Evolutionary conservation across 192 early-diverging fungal genomes (phyloP).

Genomic region (Dissophora globulifera): DNA sequence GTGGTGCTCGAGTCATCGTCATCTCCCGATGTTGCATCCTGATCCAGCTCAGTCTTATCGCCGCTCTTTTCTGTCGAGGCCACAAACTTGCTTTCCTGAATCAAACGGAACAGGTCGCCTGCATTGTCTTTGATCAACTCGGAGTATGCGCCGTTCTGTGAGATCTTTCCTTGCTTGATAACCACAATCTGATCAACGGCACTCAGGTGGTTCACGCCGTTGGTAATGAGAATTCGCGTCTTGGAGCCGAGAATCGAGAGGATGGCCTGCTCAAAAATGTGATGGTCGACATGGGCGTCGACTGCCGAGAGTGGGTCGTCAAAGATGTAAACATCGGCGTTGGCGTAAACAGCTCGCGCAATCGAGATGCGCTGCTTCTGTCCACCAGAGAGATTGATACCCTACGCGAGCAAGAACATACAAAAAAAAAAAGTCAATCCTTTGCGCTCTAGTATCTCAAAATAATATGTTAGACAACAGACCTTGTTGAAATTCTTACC

Average conservation of each 20-base stretch:
- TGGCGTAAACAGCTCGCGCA: constrained; percentile 86
- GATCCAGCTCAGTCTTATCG: neutral
- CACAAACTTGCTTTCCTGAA: constrained; percentile 49
- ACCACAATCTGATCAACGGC: constrained; percentile 76
- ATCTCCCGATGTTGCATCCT: neutral
- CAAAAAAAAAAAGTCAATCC: neutral
- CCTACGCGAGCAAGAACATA: constrained; percentile 34
- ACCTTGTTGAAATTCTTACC: no score
- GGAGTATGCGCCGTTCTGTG: constrained; percentile 70
- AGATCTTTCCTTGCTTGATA: constrained; percentile 74
- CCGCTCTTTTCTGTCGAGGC: neutral
- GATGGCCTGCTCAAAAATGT: constrained; percentile 54
- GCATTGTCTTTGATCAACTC: constrained; percentile 66
- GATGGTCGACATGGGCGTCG: constrained; percentile 69
- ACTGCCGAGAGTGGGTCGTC: constrained; percentile 71
- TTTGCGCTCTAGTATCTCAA: no score
- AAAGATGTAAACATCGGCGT: constrained; percentile 70
- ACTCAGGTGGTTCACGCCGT: constrained; percentile 77
- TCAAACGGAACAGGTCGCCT: constrained; percentile 69
- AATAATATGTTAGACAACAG: no score
- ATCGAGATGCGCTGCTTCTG: constrained; percentile 81
- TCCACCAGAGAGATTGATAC: constrained; percentile 92
- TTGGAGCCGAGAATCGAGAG: constrained; percentile 71
- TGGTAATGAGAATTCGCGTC: constrained; percentile 82
- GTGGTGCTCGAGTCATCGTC: neutral